Evolutionary conservation across 371 early-diverging fungal species (phyloP), one percentile per base, ranked within the genome.

Genomic region (Blakeslea trispora): DNA sequence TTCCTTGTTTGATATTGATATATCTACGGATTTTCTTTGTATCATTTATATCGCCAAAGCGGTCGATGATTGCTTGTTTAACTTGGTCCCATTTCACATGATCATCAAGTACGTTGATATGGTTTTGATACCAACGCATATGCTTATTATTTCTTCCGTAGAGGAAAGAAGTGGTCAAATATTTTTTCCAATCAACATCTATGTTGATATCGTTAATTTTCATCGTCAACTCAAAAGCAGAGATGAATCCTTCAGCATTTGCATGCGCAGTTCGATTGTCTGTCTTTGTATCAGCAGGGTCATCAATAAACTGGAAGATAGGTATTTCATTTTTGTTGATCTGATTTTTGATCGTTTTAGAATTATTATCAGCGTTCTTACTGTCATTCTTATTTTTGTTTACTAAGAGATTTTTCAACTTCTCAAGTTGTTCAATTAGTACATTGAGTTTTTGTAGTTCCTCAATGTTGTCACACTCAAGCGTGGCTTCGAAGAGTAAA

Each of bases 101-200:
- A 7, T 28, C 28, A 3, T 28, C 28, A 28, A 28, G 28, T 28
- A 28, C 17, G 19, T 43, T 9, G 10, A 43, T 17, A 19, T 43
- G 17, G 9, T 17, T 17, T 18, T 43, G 43, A 5, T 43, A 43
- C n/a, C n/a, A 43, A 5, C 43, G 8, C 10, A 43, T 17, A 18
- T 43, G 19, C 10, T 17, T 43, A 9, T 13, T 13, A 3, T 43
- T 43, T 43, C 18, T 43, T 9, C 43, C 18, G 9, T 19, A 24
- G 0, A 46, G 28, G 17, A 46, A 46, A 9, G 31, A 46, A 23
- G 8, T 28, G n/a, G 47, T 21, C 11, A 46, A 23, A 46, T 46
- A 46, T 5, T 46, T 46, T n/a, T 46, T 23, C 47, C 47, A 46
- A 22, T n/a, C 23, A 24, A 24, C 24, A 11, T 46, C 18, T 10